Base-by-base conservation (phyloP, 2,329 filamentous ascomycete species). In the Aspergillus fructus region DNA sequence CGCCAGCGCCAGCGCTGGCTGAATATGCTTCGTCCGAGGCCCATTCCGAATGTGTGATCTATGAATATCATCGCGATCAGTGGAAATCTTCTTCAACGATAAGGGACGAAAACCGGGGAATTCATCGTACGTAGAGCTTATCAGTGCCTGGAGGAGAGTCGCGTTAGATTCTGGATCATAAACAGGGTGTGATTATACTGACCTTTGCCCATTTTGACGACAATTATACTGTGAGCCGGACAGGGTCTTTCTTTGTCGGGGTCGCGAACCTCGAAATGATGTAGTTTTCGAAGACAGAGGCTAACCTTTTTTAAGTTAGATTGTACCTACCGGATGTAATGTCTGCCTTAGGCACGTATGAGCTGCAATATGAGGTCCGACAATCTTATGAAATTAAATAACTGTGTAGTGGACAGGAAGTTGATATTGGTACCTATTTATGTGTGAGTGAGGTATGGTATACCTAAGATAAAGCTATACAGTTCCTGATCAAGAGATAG, bases 11-110 rank as follows among this genome's bases (percentile, higher is more conserved):
- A 27, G 84, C 88, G 71, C 87, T 93, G 64, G 92, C 91, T 33
- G 90, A 89, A 76, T 90, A 97, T 58, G 91, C 87, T 75, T 97
- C 93, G 48, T 89, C 86, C 5, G 92, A 96, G 7, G 91, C 88
- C 94, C 94, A 99, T 81, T 99, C 94, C 41, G 91, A 96, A 78
- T 99, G 96, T 55, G 94, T 99, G 70, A 99, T 99, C 83, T 87
- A 64, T 50, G 56, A 15, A 46, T 33, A 46, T 37, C 33, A 12
- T 45, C 41, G 54, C 27, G 52, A 59, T 59, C 56, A 58, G 62
- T 68, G 23, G 46, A 43, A 40, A 55, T 53, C 56, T 53, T 63
- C 59, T 55, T 37, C 13, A 37, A 54, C 53, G 27, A 34, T 43
- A 55, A 45, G 48, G 45, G 39, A 41, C 8, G 27, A 30, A 30